A percentile compares a stretch with the other conserved stretches of the same genome.
Evolutionary conservation across 345 rosid genomes (phyloP).

Genomic region (Bruguiera parviflora): DNA sequence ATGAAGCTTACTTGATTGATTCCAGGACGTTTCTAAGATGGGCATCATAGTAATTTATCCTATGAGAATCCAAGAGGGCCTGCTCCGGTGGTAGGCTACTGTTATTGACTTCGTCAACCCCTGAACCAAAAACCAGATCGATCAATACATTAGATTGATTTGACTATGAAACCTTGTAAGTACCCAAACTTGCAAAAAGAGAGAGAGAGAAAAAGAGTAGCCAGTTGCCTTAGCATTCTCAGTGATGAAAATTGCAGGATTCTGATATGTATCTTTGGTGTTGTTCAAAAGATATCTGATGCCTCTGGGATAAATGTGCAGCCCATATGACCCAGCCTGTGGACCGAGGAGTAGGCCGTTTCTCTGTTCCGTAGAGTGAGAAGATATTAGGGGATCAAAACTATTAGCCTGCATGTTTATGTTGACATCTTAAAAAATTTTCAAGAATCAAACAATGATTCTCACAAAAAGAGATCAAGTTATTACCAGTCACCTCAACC

Average conservation of each 20-base stretch:
- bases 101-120: constrained; percentile 9
- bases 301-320: constrained; percentile 8
- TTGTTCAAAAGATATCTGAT: constrained; percentile 15
- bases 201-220: too few relatives aligned
- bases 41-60: background rate
- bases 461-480: too few relatives aligned
- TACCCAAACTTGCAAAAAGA: too few relatives aligned
- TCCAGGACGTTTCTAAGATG: constrained; percentile 5
- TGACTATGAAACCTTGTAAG: background rate
- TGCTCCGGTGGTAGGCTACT: background rate
- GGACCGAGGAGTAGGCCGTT: background rate
- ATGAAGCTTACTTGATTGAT: constrained; percentile 7
- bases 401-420: background rate
- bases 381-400: too few relatives aligned
- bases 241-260: constrained; percentile 5
- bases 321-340: constrained; percentile 2
- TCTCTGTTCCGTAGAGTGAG: background rate
- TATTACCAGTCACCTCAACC: background rate
- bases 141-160: background rate
- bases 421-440: background rate
- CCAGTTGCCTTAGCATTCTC: constrained; percentile 2
- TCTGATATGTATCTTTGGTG: constrained; percentile 9
- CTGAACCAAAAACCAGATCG: background rate
- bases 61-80: background rate
- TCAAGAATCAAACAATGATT: background rate